These are phyloP conservation scores for Phytopythium ostracodes DNA, from an alignment of 352 stramenopile genomes.

Conservation along the genomic window DNA sequence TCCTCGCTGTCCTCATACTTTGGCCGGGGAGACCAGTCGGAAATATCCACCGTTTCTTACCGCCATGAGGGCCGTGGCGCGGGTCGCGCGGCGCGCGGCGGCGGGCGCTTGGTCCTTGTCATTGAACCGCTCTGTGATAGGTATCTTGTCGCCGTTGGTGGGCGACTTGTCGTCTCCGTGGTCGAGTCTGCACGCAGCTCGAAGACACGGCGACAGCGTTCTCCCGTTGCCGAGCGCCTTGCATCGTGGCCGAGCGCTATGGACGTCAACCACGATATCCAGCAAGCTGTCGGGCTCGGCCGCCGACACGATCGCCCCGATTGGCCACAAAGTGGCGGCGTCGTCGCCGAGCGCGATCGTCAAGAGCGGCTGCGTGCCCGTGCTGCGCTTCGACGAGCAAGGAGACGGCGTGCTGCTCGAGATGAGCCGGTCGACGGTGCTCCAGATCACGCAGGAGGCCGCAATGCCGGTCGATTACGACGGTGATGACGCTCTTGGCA, in stretches of 20 bases:
- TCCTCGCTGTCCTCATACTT: neutral
- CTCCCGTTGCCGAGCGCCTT: neutral
- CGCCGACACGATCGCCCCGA: neutral
- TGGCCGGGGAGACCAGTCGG: neutral
- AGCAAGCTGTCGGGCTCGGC: neutral
- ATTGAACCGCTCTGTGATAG: neutral
- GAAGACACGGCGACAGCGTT: neutral
- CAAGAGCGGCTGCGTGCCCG: slow-evolving; percentile 26
- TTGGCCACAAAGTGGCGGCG: neutral
- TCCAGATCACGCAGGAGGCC: slow-evolving; percentile 54
- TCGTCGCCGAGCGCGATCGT: neutral
- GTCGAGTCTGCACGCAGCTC: neutral
- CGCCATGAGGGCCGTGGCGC: neutral
- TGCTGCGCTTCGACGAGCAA: slow-evolving; percentile 48
- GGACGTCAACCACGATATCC: neutral
- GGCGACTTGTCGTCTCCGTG: neutral
- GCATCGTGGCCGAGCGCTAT: neutral
- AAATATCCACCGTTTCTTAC: neutral
- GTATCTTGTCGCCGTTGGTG: neutral
- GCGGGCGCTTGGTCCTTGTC: neutral
- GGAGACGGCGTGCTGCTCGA: slow-evolving; percentile 45
- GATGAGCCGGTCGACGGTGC: slow-evolving; percentile 45
- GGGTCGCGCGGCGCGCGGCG: too few species aligned
- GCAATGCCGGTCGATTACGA: slow-evolving; percentile 17
- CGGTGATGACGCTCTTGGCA: slow-evolving; percentile 4